Percentiles rank a stretch among this genome's conserved stretches.
These are phyloP conservation scores for Prototheca cutis DNA, from an alignment of 163 green algal species.

Conservation along the genomic window DNA sequence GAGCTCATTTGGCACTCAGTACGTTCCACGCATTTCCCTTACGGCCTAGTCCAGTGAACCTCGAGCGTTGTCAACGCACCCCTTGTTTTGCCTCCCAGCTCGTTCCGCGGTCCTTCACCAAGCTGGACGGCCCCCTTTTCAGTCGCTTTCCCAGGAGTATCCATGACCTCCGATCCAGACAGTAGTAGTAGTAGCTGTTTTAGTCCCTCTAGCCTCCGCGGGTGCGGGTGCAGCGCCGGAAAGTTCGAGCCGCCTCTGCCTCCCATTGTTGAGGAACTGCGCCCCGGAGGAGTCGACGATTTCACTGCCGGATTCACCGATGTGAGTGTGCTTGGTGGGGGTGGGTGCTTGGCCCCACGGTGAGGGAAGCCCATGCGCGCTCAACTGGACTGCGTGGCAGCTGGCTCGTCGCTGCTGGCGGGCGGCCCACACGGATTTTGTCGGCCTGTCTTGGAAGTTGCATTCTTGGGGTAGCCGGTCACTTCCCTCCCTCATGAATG, in stretches of 20 bases:
- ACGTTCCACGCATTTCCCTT: too few species aligned
- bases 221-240: not conserved
- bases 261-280: slow-evolving; percentile 28
- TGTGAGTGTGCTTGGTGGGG: slow-evolving; percentile 17
- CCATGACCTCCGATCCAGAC: slow-evolving; percentile 2
- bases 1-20: too few species aligned
- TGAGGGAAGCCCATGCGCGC: not conserved
- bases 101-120: not conserved
- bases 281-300: slow-evolving; percentile 28
- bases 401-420: too few species aligned
- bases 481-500: too few species aligned
- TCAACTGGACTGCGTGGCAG: too few species aligned
- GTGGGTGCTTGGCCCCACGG: not conserved
- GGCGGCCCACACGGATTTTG: too few species aligned
- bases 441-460: too few species aligned
- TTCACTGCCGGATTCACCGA: slow-evolving; percentile 29
- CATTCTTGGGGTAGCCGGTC: too few species aligned
- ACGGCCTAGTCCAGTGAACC: too few species aligned
- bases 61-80: too few species aligned
- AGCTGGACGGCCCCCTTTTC: not conserved
- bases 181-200: not conserved
- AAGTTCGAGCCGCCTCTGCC: slow-evolving; percentile 32
- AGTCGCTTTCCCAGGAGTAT: not conserved
- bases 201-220: not conserved
- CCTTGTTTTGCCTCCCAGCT: too few species aligned